Evolutionary conservation across 1,284 basidiomycete species (phyloP).

Genomic region (Malassezia equina): DNA sequence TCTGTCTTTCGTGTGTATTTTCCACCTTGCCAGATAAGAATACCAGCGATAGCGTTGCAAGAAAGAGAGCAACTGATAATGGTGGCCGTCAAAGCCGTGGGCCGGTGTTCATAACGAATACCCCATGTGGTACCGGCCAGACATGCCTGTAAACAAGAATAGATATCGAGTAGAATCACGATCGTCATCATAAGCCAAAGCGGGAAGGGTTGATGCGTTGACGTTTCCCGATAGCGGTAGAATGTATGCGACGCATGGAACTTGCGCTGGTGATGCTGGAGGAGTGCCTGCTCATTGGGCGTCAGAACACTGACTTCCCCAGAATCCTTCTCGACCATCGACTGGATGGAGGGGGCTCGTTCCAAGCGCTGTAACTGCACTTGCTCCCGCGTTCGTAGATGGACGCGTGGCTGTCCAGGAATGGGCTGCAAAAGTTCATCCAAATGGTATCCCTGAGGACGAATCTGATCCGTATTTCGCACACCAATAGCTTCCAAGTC

Average conservation of each 20-base stretch:
- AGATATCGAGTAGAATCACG: constrained; percentile 36
- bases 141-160: constrained; percentile 54
- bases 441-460: background rate
- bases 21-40: constrained; percentile 69
- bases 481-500: constrained; percentile 11
- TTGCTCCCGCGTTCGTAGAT: background rate
- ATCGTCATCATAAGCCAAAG: constrained; percentile 47
- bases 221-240: constrained; percentile 76
- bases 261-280: constrained; percentile 41
- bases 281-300: constrained; percentile 36
- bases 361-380: constrained; percentile 16
- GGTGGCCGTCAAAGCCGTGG: constrained; percentile 55
- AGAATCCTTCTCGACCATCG: constrained; percentile 29
- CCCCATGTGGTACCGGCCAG: constrained; percentile 66
- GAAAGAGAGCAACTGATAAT: constrained; percentile 68
- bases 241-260: constrained; percentile 53
- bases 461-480: constrained; percentile 2
- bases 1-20: constrained; percentile 66
- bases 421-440: constrained; percentile 8
- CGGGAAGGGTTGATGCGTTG: constrained; percentile 67
- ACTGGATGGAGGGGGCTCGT: constrained; percentile 35
- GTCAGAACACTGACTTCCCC: constrained; percentile 40
- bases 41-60: constrained; percentile 67
- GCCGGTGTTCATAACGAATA: constrained; percentile 51
- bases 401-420: constrained; percentile 8